These are phyloP conservation scores for Lactifluus subvellereus DNA, from an alignment of 768 basidiomycete species.

Conservation along the genomic window DNA sequence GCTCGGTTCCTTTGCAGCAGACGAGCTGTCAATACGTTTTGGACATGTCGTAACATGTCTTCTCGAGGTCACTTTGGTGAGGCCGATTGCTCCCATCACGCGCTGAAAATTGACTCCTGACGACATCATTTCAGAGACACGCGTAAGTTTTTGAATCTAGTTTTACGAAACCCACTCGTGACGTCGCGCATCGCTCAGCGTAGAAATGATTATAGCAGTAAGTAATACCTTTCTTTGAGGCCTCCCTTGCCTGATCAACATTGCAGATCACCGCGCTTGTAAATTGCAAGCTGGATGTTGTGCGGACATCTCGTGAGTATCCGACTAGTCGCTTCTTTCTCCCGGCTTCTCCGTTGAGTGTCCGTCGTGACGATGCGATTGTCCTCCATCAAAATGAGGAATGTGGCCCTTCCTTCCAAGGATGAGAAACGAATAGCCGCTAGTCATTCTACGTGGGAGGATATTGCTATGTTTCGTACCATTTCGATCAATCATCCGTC, in stretches of 20 bases:
- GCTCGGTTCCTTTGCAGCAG: conserved; percentile 80
- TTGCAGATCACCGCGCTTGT: conserved; percentile 40
- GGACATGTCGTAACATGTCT: conserved; percentile 81
- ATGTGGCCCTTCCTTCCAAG: background rate
- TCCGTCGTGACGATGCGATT: background rate
- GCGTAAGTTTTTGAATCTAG: conserved; percentile 24
- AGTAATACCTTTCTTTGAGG: conserved; percentile 18
- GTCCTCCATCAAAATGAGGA: background rate
- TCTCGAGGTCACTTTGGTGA: conserved; percentile 76
- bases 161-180: background rate
- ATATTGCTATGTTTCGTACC: background rate
- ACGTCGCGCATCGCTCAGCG: conserved; percentile 26
- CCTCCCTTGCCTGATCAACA: conserved; percentile 9
- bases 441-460: no score
- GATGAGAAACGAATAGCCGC: no score
- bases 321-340: background rate
- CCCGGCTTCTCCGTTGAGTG: background rate
- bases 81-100: conserved; percentile 10
- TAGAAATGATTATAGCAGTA: conserved; percentile 41
- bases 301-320: conserved; percentile 40
- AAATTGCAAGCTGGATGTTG: conserved; percentile 41
- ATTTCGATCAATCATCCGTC: background rate
- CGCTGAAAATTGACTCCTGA: background rate
- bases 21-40: conserved; percentile 74
- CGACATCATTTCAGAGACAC: conserved; percentile 26